A percentile compares a stretch with the other conserved stretches of the same genome.
These are phyloP conservation scores for Leccinum truebloodii DNA, from an alignment of 768 basidiomycete species.

Conservation along the genomic window DNA sequence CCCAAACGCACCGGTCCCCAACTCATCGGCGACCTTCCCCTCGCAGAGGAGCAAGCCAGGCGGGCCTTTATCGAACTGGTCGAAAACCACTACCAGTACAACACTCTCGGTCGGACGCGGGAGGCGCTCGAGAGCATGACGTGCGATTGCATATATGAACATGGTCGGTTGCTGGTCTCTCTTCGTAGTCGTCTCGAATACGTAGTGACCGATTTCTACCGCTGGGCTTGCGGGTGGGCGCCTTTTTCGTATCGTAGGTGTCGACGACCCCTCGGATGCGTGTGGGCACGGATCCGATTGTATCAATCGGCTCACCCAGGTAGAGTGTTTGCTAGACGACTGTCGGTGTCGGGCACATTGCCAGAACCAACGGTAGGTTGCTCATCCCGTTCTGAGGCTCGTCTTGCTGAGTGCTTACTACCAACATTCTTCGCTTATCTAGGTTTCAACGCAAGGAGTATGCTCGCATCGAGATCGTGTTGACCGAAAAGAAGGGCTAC, in stretches of 20 bases:
- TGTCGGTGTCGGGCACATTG: conserved; percentile 83
- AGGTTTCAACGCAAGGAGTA: conserved; percentile 91
- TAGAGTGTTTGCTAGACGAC: conserved; percentile 90
- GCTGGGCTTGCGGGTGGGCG: conserved; percentile 20
- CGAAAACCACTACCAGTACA: conserved; percentile 85
- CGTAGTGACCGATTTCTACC: conserved; percentile 28
- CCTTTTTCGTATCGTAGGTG: conserved; percentile 43
- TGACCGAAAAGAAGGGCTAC: conserved; percentile 95
- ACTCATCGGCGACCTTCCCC: conserved; percentile 80
- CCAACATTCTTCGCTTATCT: conserved; percentile 4
- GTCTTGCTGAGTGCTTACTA: background rate
- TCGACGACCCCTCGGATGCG: conserved; percentile 60
- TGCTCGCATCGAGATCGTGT: conserved; percentile 83
- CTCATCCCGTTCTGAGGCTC: background rate
- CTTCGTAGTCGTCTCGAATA: conserved; percentile 28
- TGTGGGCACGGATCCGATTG: conserved; percentile 92
- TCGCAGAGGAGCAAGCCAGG: conserved; percentile 72
- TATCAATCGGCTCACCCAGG: conserved; percentile 95
- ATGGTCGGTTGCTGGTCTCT: conserved; percentile 57
- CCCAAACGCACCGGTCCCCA: conserved; percentile 48
- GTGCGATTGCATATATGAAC: conserved; percentile 88
- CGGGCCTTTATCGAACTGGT: conserved; percentile 71
- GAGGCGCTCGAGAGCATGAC: conserved; percentile 92
- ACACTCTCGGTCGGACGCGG: conserved; percentile 81
- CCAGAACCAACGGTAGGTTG: conserved; percentile 84